These are phyloP conservation scores for Macaranga tanarius DNA, from an alignment of 441 rosid species.

Conservation along the genomic window DNA sequence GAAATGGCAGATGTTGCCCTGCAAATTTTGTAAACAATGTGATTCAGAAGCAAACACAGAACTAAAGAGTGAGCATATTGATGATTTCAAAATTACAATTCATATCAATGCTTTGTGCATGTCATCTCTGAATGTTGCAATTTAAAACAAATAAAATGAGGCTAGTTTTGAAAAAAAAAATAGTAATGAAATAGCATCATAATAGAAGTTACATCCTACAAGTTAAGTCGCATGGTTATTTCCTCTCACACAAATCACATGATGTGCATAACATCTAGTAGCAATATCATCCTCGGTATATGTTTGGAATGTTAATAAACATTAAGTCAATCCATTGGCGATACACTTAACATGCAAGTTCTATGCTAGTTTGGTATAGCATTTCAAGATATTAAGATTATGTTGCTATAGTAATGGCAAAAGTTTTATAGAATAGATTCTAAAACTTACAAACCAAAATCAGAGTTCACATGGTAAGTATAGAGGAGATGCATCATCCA, in stretches of 20 bases:
- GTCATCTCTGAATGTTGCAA: not conserved
- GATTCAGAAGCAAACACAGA: conserved; percentile 4
- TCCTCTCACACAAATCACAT: not conserved
- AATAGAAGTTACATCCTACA: not conserved
- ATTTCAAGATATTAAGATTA: not conserved
- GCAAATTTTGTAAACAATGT: conserved; percentile 18
- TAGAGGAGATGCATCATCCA: not conserved
- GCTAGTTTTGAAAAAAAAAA: too few species aligned
- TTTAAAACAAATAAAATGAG: not conserved
- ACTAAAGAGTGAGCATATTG: conserved; percentile 9
- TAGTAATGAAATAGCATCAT: too few species aligned
- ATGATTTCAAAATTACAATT: not conserved
- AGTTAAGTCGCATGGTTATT: not conserved
- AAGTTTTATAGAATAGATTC: not conserved
- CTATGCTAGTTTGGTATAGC: too few species aligned
- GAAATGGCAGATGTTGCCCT: conserved; percentile 73
- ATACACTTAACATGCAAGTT: too few species aligned
- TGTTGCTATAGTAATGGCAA: not conserved
- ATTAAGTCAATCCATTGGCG: too few species aligned
- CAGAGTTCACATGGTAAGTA: not conserved
- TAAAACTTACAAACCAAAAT: not conserved
- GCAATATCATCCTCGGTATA: not conserved
- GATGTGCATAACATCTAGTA: not conserved
- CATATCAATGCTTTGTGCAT: not conserved
- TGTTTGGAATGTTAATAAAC: too few species aligned